Evolutionary conservation across 2,329 filamentous ascomycete genomes (phyloP), one percentile per base, ranked within the genome.

Genomic region (Trichophyton benhamiae): DNA sequence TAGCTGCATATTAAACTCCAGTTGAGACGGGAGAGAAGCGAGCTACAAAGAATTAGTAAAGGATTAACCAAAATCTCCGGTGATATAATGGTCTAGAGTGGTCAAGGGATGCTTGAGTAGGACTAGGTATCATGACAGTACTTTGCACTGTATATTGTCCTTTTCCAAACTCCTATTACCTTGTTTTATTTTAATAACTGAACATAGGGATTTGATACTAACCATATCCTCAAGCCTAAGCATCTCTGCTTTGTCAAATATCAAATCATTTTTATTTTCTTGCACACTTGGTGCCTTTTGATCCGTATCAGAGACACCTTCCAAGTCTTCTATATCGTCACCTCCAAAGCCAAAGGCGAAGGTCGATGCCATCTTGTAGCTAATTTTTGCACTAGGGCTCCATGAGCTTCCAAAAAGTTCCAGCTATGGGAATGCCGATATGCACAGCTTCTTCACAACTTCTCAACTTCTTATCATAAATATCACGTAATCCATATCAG

Each of bases 1-100:
- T 17, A 70, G 66, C 57, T 83, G 71, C 15, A 72, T 79, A 68
- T 79, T 81, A 72, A 82, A 86, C 65, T 80, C 82, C 61, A 87
- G 75, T 70, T 82, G 81, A 52, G 82, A 82, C 20, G 83, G 84
- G 2, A 85, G 74, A 25, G 74, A 76, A 36, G 76, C 71, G 38
- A 84, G 74, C 82, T 85, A 64, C 17, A 36, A 17, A 36, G 15
- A 61, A 52, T 44, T 55, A n/a, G 36, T 44, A 44, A 44, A 2
- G 4, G n/a, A 7, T n/a, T 44, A 6, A 8, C n/a, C 41, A 17
- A 7, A 9, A 7, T 5, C 25, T 27, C 25, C 27, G 27, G 6
- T 30, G 27, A 30, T 30, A 30, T 7, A 30, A 30, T 30, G 5
- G 27, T 30, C 7, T 30, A 30, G 1, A 30, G 27, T 6, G 27